A percentile compares a stretch with the other conserved stretches of the same genome.
phyloP scores from a whole-genome alignment of 129 eudicot genomes.

The Ambrosia trifida region DNA sequence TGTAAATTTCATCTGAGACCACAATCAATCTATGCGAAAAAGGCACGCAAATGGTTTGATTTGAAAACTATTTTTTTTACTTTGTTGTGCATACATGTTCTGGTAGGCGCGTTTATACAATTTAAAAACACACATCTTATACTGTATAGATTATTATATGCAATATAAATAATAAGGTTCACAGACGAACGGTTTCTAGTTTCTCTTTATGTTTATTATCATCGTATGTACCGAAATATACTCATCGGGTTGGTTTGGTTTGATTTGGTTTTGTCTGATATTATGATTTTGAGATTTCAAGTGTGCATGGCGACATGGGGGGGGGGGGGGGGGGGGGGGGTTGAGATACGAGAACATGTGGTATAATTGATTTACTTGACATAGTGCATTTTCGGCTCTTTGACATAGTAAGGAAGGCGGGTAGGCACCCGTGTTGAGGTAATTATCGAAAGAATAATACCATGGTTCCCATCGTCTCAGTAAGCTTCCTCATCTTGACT shows the following conservation, averaged over 20 bases:
- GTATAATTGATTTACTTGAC: too few species aligned
- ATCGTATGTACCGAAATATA: neutral
- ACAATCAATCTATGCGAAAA: neutral
- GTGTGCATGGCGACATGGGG: too few species aligned
- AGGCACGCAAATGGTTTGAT: constrained; percentile 9
- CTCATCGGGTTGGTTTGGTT: too few species aligned
- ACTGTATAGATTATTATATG: constrained; percentile 18
- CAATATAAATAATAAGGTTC: constrained; percentile 2
- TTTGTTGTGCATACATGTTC: constrained; percentile 18
- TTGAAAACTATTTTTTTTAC: neutral
- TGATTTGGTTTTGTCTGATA: neutral
- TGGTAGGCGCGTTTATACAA: neutral
- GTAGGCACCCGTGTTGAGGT: too few species aligned
- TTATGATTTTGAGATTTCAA: too few species aligned
- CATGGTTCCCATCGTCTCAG: too few species aligned
- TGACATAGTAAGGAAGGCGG: too few species aligned
- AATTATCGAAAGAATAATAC: too few species aligned
- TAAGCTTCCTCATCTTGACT: too few species aligned
- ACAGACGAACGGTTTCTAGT: neutral
- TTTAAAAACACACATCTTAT: constrained; percentile 9
- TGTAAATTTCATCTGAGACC: constrained; percentile 7
- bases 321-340: too few species aligned
- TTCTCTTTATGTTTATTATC: neutral
- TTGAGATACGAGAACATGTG: too few species aligned
- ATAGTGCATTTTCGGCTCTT: too few species aligned